Evolutionary conservation across 1,139 yeast species (phyloP).

Genomic region (Kurtzmaniella natalensis): DNA sequence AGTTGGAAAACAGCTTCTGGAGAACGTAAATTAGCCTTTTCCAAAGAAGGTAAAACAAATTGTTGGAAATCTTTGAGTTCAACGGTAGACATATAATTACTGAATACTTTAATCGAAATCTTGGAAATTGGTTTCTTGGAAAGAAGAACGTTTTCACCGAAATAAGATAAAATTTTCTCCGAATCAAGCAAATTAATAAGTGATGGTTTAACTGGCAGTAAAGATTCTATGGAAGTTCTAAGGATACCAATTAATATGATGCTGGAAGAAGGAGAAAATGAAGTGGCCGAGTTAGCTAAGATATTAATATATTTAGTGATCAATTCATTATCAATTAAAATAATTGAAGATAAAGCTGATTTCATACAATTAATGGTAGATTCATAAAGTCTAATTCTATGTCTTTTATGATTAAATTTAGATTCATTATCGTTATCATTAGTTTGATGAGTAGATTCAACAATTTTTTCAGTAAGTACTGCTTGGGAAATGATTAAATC

Average conservation of each 20-base stretch:
- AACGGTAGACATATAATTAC: constrained; percentile 38
- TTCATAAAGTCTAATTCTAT: constrained; percentile 44
- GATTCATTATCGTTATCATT: constrained; percentile 1
- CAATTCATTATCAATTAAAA: constrained; percentile 14
- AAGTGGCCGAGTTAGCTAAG: constrained; percentile 7
- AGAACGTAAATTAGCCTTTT: constrained; percentile 75
- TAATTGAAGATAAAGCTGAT: constrained; percentile 20
- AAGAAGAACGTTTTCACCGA: constrained; percentile 36
- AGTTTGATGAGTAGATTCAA: constrained; percentile 5
- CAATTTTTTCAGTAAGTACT: constrained; percentile 12
- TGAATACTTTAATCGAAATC: constrained; percentile 22
- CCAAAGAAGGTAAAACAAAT: constrained; percentile 55
- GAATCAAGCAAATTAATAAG: constrained; percentile 22
- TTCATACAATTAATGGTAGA: constrained; percentile 29
- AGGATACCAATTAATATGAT: constrained; percentile 36
- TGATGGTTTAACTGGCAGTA: constrained; percentile 39
- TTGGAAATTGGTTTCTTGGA: constrained; percentile 36
- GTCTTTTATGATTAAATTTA: constrained; percentile 17
- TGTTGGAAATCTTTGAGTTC: constrained; percentile 37
- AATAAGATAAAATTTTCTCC: constrained; percentile 16
- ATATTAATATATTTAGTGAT: constrained; percentile 11
- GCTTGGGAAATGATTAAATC: constrained; percentile 6
- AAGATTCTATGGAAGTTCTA: constrained; percentile 31
- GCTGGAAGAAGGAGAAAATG: constrained; percentile 2
- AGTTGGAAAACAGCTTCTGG: constrained; percentile 66